Conservation (phyloP, 1,139 yeast species). For the Suhomyces anneliseae region DNA sequence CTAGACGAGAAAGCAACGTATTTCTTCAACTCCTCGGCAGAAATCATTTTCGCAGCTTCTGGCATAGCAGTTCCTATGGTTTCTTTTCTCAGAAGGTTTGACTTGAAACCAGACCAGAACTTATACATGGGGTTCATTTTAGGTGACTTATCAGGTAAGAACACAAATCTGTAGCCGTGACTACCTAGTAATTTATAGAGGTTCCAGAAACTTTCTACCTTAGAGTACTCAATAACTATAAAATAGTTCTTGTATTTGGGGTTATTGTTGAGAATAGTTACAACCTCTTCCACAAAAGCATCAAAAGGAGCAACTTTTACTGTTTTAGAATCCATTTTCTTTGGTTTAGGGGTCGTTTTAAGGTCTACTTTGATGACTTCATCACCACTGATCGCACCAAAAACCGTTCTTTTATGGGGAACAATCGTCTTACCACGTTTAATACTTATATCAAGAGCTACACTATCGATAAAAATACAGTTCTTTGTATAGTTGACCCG, state of each 20-base stretch:
- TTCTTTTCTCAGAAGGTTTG: not conserved
- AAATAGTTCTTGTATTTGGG: not conserved
- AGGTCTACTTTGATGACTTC: not conserved
- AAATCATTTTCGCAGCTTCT: too few relatives aligned
- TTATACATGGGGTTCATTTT: not conserved
- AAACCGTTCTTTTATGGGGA: not conserved
- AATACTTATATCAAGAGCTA: not conserved
- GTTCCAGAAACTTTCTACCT: not conserved
- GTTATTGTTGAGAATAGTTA: too few relatives aligned
- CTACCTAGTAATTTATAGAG: not conserved
- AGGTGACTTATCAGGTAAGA: not conserved
- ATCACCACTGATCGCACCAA: not conserved
- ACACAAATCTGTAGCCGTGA: not conserved
- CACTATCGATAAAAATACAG: not conserved
- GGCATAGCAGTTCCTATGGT: not conserved
- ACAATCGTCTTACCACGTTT: not conserved
- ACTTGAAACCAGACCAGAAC: not conserved
- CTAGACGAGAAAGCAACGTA: too few relatives aligned
- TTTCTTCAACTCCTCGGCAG: too few relatives aligned
- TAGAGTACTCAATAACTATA: not conserved
- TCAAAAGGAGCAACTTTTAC: not conserved
- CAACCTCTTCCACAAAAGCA: not conserved
- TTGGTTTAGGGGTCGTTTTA: not conserved
- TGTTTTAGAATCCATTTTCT: not conserved
- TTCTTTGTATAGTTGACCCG: not conserved